Base-by-base conservation (phyloP, 169 alveolate genomes). In the Cryptosporidium sp. region DNA sequence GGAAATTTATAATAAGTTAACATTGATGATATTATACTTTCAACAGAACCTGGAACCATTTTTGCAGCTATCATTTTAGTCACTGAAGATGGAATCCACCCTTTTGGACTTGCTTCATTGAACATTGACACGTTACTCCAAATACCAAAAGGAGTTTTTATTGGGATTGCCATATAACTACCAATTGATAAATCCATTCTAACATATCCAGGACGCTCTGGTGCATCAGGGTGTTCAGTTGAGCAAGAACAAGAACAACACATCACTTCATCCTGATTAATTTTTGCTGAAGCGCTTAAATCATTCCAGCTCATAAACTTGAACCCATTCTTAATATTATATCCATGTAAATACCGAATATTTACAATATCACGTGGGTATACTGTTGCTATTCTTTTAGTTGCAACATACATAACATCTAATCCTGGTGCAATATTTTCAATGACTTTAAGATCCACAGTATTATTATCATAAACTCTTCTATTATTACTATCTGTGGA, bases 21-120 rank as follows among this genome's bases (percentile, higher is more conserved):
- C 75, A 80, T 80, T 6, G 89, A 62, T 21, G 89, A 60, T 2
- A 80, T 18, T 7, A 80, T 62, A 23, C 70, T 87, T 42, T 92
- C 94, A 2, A 92, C 91, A 8, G 94, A 86, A 4, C 91, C 69
- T 8, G 95, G 95, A 12, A 91, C 86, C 58, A 92, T 86, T 71
- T 91, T 92, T 5, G 92, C 94, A 12, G 94, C 93, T 26, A 92
- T 67, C 53, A 70, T 23, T 35, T 69, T 73, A 14, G 93, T 91
- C 18, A 92, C 91, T 18, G 93, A 87, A 10, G 91, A 92, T 2
- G 95, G 95, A 23, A 92, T 92, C 95, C 95, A 92, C 6, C 95
- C 95, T 31, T 84, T 85, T 9, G 95, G 94, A 26, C 85, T 92
- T 10, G 91, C 93, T 62, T 92, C 95, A 71, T 73, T 92, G 52